Conservation (phyloP, 306 rosid species). For the Quercus cerris region DNA sequence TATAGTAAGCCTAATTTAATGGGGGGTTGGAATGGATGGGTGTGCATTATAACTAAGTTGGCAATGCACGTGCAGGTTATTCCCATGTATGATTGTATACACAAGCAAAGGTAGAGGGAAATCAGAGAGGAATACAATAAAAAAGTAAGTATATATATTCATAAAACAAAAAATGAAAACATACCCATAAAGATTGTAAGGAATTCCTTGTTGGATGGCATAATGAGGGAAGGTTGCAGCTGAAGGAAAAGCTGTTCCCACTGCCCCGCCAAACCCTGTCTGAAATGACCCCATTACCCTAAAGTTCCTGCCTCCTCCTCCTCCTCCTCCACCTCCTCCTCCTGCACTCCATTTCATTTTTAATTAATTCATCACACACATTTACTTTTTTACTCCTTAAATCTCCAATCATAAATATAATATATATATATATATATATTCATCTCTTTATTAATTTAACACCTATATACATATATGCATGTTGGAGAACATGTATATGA, state of each 20-base stretch:
- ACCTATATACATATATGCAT: no score
- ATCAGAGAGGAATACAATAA: background rate
- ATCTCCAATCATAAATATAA: no score
- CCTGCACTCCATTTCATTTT: conserved; percentile 24
- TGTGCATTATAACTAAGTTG: conserved; percentile 48
- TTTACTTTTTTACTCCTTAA: background rate
- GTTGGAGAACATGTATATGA: no score
- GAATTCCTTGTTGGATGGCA: conserved; percentile 92
- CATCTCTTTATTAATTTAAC: no score
- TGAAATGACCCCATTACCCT: conserved; percentile 85
- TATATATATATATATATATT: no score
- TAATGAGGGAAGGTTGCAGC: conserved; percentile 93
- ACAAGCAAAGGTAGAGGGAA: background rate
- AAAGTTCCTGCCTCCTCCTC: conserved; percentile 71
- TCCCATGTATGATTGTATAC: conserved; percentile 3
- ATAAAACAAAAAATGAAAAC: background rate
- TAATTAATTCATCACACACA: background rate
- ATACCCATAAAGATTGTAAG: conserved; percentile 87
- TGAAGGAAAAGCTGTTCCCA: conserved; percentile 74
- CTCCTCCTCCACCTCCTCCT: conserved; percentile 55
- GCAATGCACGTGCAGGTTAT: conserved; percentile 57
- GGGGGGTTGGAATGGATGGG: conserved; percentile 3
- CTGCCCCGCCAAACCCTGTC: conserved; percentile 84
- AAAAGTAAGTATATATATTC: conserved; percentile 12
- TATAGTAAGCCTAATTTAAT: conserved; percentile 10